Conservation (phyloP, 2,329 filamentous ascomycete genomes). For the Alternaria incomplexa region DNA sequence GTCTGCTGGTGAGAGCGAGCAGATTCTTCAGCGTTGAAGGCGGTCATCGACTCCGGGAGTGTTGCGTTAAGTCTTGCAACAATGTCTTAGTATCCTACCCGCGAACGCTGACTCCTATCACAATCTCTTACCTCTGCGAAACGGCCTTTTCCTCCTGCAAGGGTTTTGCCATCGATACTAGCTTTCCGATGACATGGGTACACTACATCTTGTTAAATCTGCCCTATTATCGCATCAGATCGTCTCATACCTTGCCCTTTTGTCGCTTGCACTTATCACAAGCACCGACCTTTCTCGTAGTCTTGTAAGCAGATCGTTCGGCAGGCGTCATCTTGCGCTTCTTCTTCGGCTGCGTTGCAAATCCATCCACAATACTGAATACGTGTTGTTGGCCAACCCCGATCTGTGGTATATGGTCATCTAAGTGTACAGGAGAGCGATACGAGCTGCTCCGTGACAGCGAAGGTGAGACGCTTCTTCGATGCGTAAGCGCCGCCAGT, state of each 20-base stretch:
- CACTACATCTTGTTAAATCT: not conserved
- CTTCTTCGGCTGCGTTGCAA: conserved; percentile 25
- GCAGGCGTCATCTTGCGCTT: conserved; percentile 36
- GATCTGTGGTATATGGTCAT: not conserved
- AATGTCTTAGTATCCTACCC: not conserved
- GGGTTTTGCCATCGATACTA: not conserved
- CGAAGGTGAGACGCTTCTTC: not conserved
- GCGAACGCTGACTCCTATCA: no score
- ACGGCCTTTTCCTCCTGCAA: not conserved
- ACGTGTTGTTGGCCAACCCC: conserved; percentile 29
- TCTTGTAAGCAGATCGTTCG: conserved; percentile 32
- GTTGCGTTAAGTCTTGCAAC: not conserved
- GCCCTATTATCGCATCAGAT: not conserved
- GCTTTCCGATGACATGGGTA: not conserved
- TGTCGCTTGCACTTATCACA: conserved; percentile 32
- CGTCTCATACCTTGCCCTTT: conserved; percentile 34
- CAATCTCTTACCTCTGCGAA: conserved; percentile 1
- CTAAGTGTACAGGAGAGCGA: not conserved
- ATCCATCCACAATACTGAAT: conserved; percentile 31
- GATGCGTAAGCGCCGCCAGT: not conserved
- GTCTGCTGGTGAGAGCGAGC: not conserved
- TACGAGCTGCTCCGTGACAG: not conserved
- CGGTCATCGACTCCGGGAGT: not conserved
- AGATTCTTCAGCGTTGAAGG: not conserved
- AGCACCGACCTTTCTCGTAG: conserved; percentile 35